Evolutionary conservation across 768 basidiomycete genomes (phyloP).

Genomic region (Trametes meyenii): DNA sequence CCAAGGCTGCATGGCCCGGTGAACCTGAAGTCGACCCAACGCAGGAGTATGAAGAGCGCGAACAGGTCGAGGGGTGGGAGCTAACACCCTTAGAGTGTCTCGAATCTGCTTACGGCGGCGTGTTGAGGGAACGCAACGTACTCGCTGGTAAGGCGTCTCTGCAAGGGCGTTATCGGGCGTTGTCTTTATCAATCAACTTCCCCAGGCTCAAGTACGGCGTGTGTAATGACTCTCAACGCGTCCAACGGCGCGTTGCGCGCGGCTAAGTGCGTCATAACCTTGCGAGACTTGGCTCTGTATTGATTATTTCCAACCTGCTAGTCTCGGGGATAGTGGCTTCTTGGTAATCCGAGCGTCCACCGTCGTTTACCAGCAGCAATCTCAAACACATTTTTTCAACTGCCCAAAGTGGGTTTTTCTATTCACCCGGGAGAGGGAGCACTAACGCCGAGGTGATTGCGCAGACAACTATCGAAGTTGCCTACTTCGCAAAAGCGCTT

Average conservation of each 20-base stretch:
- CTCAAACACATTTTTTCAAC: conserved; percentile 51
- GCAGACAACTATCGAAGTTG: conserved; percentile 42
- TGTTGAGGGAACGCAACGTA: conserved; percentile 64
- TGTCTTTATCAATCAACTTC: neutral
- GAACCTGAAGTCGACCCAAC: conserved; percentile 83
- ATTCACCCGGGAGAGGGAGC: neutral
- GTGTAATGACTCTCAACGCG: conserved; percentile 72
- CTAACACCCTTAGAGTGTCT: conserved; percentile 71
- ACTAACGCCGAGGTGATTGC: neutral
- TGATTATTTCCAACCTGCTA: conserved; percentile 31
- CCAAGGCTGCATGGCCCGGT: conserved; percentile 75
- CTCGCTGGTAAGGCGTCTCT: conserved; percentile 27
- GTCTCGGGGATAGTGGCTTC: conserved; percentile 81
- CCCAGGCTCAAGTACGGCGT: conserved; percentile 84
- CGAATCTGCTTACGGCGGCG: conserved; percentile 70
- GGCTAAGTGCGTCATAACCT: conserved; percentile 60
- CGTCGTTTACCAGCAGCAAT: conserved; percentile 51
- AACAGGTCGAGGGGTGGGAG: conserved; percentile 69
- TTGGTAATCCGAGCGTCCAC: conserved; percentile 69
- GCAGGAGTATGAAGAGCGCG: conserved; percentile 67
- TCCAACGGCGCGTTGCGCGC: conserved; percentile 74
- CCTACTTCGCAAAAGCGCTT: conserved; percentile 30
- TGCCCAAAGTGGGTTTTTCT: conserved; percentile 47
- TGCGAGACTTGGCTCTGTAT: neutral
- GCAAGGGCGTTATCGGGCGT: conserved; percentile 10